These are phyloP conservation scores for Penstemon davidsonii DNA, from an alignment of 257 asterid species.

Conservation along the genomic window DNA sequence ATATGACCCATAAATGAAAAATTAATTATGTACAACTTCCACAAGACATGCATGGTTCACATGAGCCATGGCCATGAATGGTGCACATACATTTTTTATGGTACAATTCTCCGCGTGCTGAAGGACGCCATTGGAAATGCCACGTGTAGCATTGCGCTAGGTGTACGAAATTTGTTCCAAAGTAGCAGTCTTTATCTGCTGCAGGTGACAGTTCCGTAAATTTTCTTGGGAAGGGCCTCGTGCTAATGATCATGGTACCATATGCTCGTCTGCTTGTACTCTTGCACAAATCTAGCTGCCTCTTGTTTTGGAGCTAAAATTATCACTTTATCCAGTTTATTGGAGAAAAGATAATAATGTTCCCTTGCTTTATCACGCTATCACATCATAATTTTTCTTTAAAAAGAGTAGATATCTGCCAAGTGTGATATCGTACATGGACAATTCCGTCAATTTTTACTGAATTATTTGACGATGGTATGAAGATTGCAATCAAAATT, in stretches of 20 bases:
- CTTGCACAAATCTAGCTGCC: not conserved
- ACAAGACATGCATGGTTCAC: not conserved
- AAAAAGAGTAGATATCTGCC: too few species aligned
- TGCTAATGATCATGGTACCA: not conserved
- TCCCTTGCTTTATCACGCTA: too few species aligned
- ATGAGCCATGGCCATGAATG: constrained; percentile 3
- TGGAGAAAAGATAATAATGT: too few species aligned
- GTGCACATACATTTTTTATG: not conserved
- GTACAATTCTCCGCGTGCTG: constrained; percentile 1
- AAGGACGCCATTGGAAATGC: not conserved
- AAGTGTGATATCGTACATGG: too few species aligned
- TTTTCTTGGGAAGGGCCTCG: not conserved
- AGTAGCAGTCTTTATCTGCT: not conserved
- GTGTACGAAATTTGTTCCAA: not conserved
- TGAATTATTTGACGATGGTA: too few species aligned
- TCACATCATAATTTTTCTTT: too few species aligned
- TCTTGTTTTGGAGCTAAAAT: not conserved
- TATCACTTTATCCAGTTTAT: not conserved
- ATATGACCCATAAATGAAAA: too few species aligned
- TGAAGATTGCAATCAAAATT: too few species aligned
- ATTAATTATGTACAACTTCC: too few species aligned
- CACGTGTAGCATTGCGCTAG: not conserved
- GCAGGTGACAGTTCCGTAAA: not conserved
- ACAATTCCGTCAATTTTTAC: too few species aligned
- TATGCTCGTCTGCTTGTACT: too few species aligned